These are phyloP conservation scores for Phoma herbarum DNA, from an alignment of 2,329 filamentous ascomycete genomes.

Conservation along the genomic window DNA sequence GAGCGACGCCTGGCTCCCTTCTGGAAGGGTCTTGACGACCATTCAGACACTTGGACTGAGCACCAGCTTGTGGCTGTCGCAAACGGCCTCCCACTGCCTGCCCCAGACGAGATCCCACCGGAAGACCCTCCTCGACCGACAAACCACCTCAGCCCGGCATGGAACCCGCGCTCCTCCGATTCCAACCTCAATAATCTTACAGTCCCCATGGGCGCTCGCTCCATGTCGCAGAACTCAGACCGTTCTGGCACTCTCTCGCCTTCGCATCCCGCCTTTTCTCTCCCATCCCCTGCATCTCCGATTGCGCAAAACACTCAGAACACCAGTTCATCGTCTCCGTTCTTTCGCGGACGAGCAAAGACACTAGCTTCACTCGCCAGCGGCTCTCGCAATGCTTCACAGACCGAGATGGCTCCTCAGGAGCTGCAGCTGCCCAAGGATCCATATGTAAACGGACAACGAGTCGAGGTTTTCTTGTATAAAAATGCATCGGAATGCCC, in stretches of 20 bases:
- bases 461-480: conserved; percentile 91
- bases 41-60: conserved; percentile 88
- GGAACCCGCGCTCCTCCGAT: conserved; percentile 61
- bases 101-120: conserved; percentile 81
- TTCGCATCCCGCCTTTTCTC: conserved; percentile 69
- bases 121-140: conserved; percentile 65
- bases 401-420: conserved; percentile 75
- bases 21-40: conserved; percentile 92
- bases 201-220: conserved; percentile 79
- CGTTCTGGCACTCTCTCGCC: conserved; percentile 65
- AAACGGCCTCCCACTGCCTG: conserved; percentile 82
- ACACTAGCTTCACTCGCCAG: conserved; percentile 84
- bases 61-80: conserved; percentile 93
- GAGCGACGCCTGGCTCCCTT: conserved; percentile 93
- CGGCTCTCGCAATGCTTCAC: conserved; percentile 76
- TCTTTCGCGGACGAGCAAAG: conserved; percentile 85
- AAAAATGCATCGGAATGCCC: conserved; percentile 91
- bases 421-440: conserved; percentile 84
- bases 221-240: conserved; percentile 82
- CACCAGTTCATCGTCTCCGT: conserved; percentile 56
- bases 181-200: conserved; percentile 75
- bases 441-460: conserved; percentile 92
- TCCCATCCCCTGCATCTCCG: conserved; percentile 66
- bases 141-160: conserved; percentile 44
- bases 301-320: conserved; percentile 55